Base-by-base conservation (phyloP, 129 eudicot genomes). In the Flaveria robusta region DNA sequence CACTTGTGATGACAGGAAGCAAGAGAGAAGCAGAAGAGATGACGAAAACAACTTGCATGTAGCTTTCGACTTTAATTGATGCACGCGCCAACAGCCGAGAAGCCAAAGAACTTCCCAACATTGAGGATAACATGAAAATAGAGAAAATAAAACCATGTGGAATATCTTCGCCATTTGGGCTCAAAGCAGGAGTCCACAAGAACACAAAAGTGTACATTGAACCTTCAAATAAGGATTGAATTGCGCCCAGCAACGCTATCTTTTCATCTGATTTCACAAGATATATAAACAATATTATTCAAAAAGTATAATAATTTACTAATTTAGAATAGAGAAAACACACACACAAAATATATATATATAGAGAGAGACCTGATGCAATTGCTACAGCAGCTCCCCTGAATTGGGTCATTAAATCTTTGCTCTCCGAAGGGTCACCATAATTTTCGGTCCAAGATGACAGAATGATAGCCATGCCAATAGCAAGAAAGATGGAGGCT, bases 311-410 rank as follows among this genome's bases (percentile, higher is more conserved):
- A 23, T 3, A 63, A 29, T 29, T 6, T 27, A 63, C 68, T 63
- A 27, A 27, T 14, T 29, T 5, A 63, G 10, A 2, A 63, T 14
- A 29, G 4, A 59, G 11, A 4, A 26, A 12, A 24, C 15, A 23
- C 19, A 2, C 18, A 19, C 18, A 19, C 27, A 8, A 19, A 0
- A 23, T 10, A 23, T 23, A 59, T 24, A 59, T 10, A 23, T 10
- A 41, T 27, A 14, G 64, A 68, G 15, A 83, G 22, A 49, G 49
- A 94, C 99, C 97, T 55, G 99, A 95, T 77, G 99, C 96, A 86
- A 95, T 95, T 62, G 99, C 99, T 20, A 91, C 92, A 52, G 97
- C 99, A 78, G 99, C 99, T 71, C 94, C 94, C 78, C 84, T 95
- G 83, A 95, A 95, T 54, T 95, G 99, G 78, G 96, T 85, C 68